Evolutionary conservation across 306 rosid genomes (phyloP), one percentile per base, ranked within the genome.

Genomic region (Trichosanthes cucumerina): DNA sequence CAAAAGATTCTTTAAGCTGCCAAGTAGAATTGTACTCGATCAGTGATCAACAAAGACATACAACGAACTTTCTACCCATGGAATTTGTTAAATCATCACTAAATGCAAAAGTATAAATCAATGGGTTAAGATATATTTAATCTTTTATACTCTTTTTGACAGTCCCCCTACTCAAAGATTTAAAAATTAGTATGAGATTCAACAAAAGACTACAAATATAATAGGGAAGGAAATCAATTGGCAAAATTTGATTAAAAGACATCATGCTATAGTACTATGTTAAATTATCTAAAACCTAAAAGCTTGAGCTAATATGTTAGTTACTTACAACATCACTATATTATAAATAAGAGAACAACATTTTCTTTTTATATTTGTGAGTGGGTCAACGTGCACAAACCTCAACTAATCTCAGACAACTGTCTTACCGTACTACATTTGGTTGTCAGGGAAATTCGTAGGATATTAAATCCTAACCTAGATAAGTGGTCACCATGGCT

Each of bases 1-100:
- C 66, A 23, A 85, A 80, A 46, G 92, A 88, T 33, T 80, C 85
- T 81, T 86, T 86, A 14, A 86, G 57, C 90, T 91, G 90, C 65
- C 58, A 82, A 56, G 60, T 57, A 80, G 15, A 54, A 62, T 77
- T 57, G 78, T 24, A 24, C 52, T 75, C 77, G 52, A 56, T 81
- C 39, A 46, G 77, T 71, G 36, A 56, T 76, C 75, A 77, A 34
- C 31, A 53, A 57, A 76, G 8, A 56, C 19, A 16, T 21, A 44
- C 21, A 24, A 44, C n/a, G 6, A 44, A 70, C 57, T 44, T 24
- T 21, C 36, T 2, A 21, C 12, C 36, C 6, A 1, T 21, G 75
- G 19, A 7, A 23, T 28, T 24, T 9, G 49, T 66, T 66, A 66
- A 66, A 66, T 23, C 14, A 59, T 11, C 36, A 24, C 60, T n/a